Base-by-base conservation (phyloP, 1,284 basidiomycete species). In the Rhodofomes roseus region DNA sequence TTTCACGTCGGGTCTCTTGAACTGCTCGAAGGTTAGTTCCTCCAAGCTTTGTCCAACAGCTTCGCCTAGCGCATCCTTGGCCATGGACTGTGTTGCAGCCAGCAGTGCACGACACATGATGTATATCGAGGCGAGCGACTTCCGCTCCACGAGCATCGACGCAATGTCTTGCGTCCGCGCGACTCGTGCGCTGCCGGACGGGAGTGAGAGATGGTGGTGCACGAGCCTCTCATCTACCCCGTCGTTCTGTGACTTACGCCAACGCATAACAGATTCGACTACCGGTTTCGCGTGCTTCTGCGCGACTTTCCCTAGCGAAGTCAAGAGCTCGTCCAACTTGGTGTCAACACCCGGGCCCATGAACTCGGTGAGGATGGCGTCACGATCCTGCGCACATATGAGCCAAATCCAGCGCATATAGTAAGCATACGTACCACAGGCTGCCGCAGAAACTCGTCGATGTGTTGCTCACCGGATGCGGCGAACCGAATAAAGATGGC, bases 101-200 rank as follows among this genome's bases (percentile, higher is more conserved):
- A 94, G 86, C 29, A 96, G 79, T 0, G 92, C 88, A 53, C 94
- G 84, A 70, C 93, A 95, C 83, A 93, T 89, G 67, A 96, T 86
- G 71, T 95, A 96, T 40, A 91, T 89, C 1, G 91, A 87, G 3
- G 92, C 89, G 2, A 95, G 80, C 54, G 84, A 82, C 74, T 92
- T 90, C n/a, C 92, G 85, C 68, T 92, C 90, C 61, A 83, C 83
- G 41, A 93, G 74, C 20, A 88, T 74, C 12, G 77, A 77, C 1
- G 84, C 78, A 8, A 86, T 77, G 62, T 93, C 89, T 43, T 79
- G 74, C 55, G 76, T 63, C 25, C 79, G 77, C 37, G 76, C 66
- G 25, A 71, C 69, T 34, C 79, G 79, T 43, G 71, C 71, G 7
- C 74, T 70, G 2, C 70, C 66, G 1, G 79, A 74, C 2, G 80